Evolutionary conservation across 2,329 filamentous ascomycete genomes (phyloP).

Genomic region (Trichophyton schoenleinii): DNA sequence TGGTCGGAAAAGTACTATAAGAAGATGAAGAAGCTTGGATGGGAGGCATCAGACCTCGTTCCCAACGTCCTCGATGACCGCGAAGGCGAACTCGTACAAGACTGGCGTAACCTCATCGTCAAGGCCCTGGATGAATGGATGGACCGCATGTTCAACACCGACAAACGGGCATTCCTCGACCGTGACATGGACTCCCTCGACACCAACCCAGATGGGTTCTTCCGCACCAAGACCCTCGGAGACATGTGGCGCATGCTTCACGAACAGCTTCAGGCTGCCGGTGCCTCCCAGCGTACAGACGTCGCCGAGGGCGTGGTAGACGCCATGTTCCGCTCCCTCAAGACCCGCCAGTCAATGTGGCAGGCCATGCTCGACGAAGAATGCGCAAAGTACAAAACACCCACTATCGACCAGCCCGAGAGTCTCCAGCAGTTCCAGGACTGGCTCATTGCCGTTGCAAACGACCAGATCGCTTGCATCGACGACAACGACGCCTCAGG

Average conservation of each 20-base stretch:
- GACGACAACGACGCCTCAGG: constrained; percentile 72
- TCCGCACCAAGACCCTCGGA: constrained; percentile 80
- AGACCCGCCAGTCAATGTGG: constrained; percentile 71
- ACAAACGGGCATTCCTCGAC: constrained; percentile 67
- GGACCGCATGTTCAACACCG: constrained; percentile 74
- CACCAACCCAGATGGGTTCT: constrained; percentile 75
- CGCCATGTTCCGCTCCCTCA: constrained; percentile 82
- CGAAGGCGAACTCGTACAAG: constrained; percentile 77
- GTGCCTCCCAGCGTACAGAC: constrained; percentile 72
- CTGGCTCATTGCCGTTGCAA: constrained; percentile 92
- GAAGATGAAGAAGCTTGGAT: constrained; percentile 86
- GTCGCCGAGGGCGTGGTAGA: constrained; percentile 92
- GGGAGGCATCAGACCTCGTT: constrained; percentile 59
- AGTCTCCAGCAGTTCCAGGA: constrained; percentile 64
- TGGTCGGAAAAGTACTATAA: constrained; percentile 94
- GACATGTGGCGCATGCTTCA: constrained; percentile 97
- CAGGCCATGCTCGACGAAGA: constrained; percentile 82
- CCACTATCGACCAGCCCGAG: constrained; percentile 42
- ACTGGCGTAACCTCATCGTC: constrained; percentile 91
- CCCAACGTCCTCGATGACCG: constrained; percentile 85
- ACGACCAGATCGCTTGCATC: constrained; percentile 97
- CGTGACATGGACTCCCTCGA: constrained; percentile 71
- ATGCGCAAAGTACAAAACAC: constrained; percentile 55
- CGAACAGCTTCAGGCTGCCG: constrained; percentile 78
- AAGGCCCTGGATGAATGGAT: constrained; percentile 96